Base-by-base conservation (phyloP, 2,329 filamentous ascomycete genomes). In the Botrytis aclada region DNA sequence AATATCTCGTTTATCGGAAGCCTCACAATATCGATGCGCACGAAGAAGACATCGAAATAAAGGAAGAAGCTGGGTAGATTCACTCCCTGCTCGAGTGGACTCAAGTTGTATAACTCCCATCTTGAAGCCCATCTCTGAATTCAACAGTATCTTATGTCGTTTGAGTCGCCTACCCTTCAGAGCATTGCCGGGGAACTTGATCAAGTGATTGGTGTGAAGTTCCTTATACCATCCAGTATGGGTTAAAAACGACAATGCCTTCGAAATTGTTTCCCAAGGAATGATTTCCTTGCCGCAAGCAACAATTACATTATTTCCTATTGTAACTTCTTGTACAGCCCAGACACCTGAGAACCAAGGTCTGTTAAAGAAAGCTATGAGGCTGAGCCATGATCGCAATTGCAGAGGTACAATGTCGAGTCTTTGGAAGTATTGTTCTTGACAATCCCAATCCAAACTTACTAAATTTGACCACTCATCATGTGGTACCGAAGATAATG, bases 311-410 rank as follows among this genome's bases (percentile, higher is more conserved):
- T 43, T 1, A 65, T 39, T 65, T 39, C 69, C 58, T 9, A 66
- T 54, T 8, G 60, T 39, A 10, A 65, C 45, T 14, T 71, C 69
- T 32, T 71, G 69, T 34, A 71, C 14, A 54, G 69, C 58, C 60
- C 69, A 71, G 22, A 65, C 22, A 32, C 61, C 69, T 2, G 58
- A 65, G 18, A 71, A 71, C 60, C 69, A 71, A n/a, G 58, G 60
- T 43, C 58, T 63, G 37, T 71, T 64, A 20, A 71, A 71, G n/a
- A 71, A 71, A 25, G 43, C 60, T 65, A 71, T 65, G 1, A 71
- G 29, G 29, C 58, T 64, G 4, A 71, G n/a, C 69, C 69, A 65
- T 32, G 41, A 39, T n/a, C 34, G 43, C 4, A 66, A 22, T 16
- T 63, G n/a, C 8, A 71, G 20, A 8, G 58, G 69, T 20, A 18